These are phyloP conservation scores for Backusella circina DNA, from an alignment of 192 early-diverging fungal species.

Conservation along the genomic window DNA sequence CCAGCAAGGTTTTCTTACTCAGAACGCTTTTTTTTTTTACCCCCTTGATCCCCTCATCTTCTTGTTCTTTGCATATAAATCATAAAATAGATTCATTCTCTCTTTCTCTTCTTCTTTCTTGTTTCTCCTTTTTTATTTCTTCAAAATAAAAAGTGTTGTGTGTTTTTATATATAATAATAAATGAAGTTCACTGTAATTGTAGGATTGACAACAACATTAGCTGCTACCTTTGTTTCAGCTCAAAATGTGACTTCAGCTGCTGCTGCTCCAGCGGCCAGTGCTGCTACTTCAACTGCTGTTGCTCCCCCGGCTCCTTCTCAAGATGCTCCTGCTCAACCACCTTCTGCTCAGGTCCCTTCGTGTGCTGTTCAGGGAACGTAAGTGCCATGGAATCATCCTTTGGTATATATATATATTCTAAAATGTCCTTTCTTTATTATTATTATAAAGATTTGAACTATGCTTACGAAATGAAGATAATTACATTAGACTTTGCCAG, in stretches of 20 bases:
- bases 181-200: background rate
- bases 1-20: background rate
- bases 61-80: too few species aligned
- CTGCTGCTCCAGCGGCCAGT: background rate
- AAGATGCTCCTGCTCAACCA: background rate
- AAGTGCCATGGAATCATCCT: background rate
- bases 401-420: background rate
- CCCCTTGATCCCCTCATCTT: background rate
- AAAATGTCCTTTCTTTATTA: background rate
- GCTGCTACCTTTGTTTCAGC: background rate
- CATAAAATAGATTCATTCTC: too few species aligned
- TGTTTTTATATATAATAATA: background rate
- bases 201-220: background rate
- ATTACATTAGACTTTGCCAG: slow-evolving; percentile 13
- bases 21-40: background rate
- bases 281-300: background rate
- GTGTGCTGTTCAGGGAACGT: slow-evolving; percentile 4
- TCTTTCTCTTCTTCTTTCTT: background rate
- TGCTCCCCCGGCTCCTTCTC: background rate
- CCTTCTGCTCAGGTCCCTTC: background rate
- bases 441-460: slow-evolving; percentile 5
- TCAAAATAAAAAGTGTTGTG: too few species aligned
- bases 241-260: background rate
- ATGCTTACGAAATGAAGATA: slow-evolving; percentile 18
- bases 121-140: background rate